Evolutionary conservation across 1,284 basidiomycete genomes (phyloP).

Genomic region (Ustanciosporium gigantosporum): DNA sequence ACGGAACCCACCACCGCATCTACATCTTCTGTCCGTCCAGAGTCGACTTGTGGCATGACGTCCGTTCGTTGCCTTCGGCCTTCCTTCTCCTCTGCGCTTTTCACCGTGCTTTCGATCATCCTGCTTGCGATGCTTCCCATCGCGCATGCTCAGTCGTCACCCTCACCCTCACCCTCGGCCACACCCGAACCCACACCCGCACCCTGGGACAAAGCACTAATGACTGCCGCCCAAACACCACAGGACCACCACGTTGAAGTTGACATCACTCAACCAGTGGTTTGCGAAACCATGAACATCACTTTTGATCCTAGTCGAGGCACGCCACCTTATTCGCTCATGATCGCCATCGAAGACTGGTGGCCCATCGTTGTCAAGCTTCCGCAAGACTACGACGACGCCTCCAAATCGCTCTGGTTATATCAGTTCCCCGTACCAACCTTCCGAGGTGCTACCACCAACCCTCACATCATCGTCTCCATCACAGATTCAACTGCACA

Average conservation of each 20-base stretch:
- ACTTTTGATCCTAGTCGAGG: constrained; percentile 42
- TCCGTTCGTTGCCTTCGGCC: too few relatives aligned
- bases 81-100: too few relatives aligned
- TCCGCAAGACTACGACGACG: constrained; percentile 32
- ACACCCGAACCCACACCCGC: too few relatives aligned
- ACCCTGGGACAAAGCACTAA: too few relatives aligned
- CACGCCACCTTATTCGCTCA: constrained; percentile 44
- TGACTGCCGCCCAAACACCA: background rate
- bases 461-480: constrained; percentile 38
- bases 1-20: too few relatives aligned
- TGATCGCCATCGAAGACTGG: constrained; percentile 40
- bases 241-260: constrained; percentile 12
- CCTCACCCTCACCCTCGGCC: too few relatives aligned
- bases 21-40: too few relatives aligned
- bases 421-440: constrained; percentile 38
- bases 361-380: constrained; percentile 34
- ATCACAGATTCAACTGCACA: constrained; percentile 43
- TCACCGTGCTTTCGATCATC: too few relatives aligned
- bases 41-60: too few relatives aligned
- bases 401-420: constrained; percentile 33
- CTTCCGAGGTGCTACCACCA: constrained; percentile 18
- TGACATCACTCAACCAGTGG: constrained; percentile 27
- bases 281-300: constrained; percentile 46
- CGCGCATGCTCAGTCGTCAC: too few relatives aligned
- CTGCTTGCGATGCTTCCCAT: too few relatives aligned